phyloP scores from a whole-genome alignment of 306 rosid genomes.

The Quercus engelmannii region DNA sequence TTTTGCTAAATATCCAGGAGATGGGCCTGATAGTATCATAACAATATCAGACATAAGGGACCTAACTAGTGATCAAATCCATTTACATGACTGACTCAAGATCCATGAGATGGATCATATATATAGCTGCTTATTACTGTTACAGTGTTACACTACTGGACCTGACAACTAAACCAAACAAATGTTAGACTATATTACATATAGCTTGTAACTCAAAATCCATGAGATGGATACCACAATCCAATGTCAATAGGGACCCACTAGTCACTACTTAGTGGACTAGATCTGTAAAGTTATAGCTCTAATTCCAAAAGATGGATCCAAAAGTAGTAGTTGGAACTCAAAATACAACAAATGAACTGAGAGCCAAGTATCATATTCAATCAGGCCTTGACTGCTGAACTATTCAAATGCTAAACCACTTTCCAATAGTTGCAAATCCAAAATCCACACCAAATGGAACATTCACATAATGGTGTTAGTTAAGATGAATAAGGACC shows the following conservation, averaged over 20 bases:
- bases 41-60: too few species aligned
- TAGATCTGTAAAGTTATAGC: background rate
- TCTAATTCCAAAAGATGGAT: background rate
- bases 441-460: background rate
- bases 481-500: background rate
- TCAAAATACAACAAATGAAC: background rate
- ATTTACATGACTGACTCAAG: background rate
- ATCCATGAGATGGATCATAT: background rate
- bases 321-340: background rate
- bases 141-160: background rate
- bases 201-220: background rate
- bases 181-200: background rate
- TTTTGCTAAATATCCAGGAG: background rate
- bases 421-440: background rate
- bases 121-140: background rate
- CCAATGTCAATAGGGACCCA: background rate
- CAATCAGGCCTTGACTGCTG: background rate
- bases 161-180: background rate
- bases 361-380: background rate
- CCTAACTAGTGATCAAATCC: too few species aligned
- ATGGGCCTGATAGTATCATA: too few species aligned
- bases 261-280: background rate
- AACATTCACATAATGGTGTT: background rate
- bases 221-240: background rate
- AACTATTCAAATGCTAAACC: background rate